Conservation (phyloP, 2,329 filamentous ascomycete genomes). For the Pseudogymnoascus sp. region DNA sequence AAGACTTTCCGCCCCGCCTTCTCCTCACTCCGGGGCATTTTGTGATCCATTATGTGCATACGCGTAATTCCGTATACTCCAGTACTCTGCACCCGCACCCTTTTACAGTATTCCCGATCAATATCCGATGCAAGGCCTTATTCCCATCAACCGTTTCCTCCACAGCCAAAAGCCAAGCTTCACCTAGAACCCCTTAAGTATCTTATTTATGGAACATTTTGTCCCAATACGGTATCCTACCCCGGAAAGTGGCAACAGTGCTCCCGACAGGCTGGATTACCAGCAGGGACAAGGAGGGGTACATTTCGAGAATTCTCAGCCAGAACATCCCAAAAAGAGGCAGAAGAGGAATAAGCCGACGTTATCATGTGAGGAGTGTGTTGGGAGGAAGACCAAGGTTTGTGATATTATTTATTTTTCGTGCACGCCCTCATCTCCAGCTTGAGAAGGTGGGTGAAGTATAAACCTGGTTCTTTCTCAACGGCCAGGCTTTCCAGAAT, state of each 20-base stretch:
- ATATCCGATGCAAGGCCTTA: conserved; percentile 16
- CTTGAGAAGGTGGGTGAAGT: not conserved
- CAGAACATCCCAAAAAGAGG: conserved; percentile 44
- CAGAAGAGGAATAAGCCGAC: conserved; percentile 82
- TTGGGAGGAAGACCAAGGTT: conserved; percentile 75
- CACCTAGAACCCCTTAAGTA: not conserved
- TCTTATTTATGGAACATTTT: conserved; percentile 8
- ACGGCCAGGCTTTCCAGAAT: no score
- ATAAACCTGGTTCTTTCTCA: not conserved
- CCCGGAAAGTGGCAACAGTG: not conserved
- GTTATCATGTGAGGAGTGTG: conserved; percentile 69
- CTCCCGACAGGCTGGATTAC: not conserved
- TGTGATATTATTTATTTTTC: conserved; percentile 18
- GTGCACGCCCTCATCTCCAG: not conserved
- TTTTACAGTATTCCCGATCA: not conserved
- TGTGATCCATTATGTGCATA: not conserved
- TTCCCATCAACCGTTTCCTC: conserved; percentile 24
- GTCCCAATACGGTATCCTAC: not conserved
- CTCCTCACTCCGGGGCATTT: not conserved
- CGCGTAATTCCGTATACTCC: not conserved
- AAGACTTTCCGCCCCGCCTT: conserved; percentile 6
- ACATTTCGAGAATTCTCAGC: not conserved
- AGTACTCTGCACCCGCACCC: not conserved
- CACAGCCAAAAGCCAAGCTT: not conserved
- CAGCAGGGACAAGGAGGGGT: not conserved